Conservation (phyloP, 495 filamentous ascomycete species). For the Aspergillus diversus region DNA sequence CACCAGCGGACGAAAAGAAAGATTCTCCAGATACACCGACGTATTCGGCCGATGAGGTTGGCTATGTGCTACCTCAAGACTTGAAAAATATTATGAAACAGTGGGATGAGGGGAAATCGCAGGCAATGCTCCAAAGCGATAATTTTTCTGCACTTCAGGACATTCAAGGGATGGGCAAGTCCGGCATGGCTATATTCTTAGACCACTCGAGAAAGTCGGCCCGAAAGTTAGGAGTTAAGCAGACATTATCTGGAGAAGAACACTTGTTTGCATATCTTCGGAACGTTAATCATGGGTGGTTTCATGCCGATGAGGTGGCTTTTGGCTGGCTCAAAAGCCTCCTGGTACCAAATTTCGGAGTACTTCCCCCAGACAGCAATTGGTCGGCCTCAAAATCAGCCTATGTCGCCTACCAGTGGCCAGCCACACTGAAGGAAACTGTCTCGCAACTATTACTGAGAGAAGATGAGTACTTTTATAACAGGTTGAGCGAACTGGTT, state of each 20-base stretch:
- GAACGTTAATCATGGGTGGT: slow-evolving; percentile 56
- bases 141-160: slow-evolving; percentile 52
- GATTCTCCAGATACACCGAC: slow-evolving; percentile 21
- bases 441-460: slow-evolving; percentile 68
- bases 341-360: slow-evolving; percentile 46
- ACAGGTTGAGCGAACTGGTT: slow-evolving; percentile 52
- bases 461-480: slow-evolving; percentile 70
- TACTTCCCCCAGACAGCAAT: slow-evolving; percentile 21
- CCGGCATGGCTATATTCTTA: slow-evolving; percentile 73
- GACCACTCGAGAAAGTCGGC: slow-evolving; percentile 72
- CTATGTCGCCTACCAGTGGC: slow-evolving; percentile 71
- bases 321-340: slow-evolving; percentile 69
- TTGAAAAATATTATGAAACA: slow-evolving; percentile 54
- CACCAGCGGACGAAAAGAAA: slow-evolving; percentile 19
- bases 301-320: slow-evolving; percentile 63
- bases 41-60: slow-evolving; percentile 22
- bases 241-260: slow-evolving; percentile 58
- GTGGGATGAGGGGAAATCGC: slow-evolving; percentile 65
- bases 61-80: slow-evolving; percentile 50
- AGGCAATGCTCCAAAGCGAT: slow-evolving; percentile 58
- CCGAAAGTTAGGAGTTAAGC: slow-evolving; percentile 52
- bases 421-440: slow-evolving; percentile 69
- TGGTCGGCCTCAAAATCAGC: slow-evolving; percentile 45
- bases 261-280: slow-evolving; percentile 60
- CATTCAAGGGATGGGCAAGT: slow-evolving; percentile 50